Percentiles rank a stretch among this genome's conserved stretches.
Evolutionary conservation across 768 basidiomycete species (phyloP).

Genomic region (Lepiota brunneoincarnata): DNA sequence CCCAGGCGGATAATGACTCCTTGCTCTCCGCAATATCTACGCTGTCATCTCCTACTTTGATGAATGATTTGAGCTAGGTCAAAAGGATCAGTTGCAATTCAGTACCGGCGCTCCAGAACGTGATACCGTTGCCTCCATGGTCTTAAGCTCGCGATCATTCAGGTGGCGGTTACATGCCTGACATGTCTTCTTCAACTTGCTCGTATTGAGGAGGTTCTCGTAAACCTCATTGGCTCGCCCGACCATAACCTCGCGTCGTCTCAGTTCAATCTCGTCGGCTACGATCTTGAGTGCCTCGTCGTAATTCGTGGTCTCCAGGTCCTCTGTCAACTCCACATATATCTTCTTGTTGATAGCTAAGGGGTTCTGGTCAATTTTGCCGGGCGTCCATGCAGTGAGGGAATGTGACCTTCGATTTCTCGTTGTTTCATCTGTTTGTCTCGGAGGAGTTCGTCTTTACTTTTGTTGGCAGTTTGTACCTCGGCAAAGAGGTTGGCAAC

Average conservation of each 20-base stretch:
- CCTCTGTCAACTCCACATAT: conserved; percentile 22
- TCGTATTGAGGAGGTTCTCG: conserved; percentile 50
- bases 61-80: conserved; percentile 4
- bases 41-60: background rate
- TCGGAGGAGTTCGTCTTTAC: conserved; percentile 1
- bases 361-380: background rate
- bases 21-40: conserved; percentile 22
- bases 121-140: conserved; percentile 74
- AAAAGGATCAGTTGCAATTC: background rate
- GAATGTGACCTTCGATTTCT: conserved; percentile 9
- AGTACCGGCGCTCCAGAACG: conserved; percentile 17
- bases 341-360: conserved; percentile 24
- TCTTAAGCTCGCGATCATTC: conserved; percentile 42
- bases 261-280: conserved; percentile 12
- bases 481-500: conserved; percentile 20
- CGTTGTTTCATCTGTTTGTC: conserved; percentile 9
- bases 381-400: background rate
- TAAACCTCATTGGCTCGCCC: conserved; percentile 34
- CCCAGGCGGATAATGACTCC: conserved; percentile 58
- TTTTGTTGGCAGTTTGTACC: conserved; percentile 46
- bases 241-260: background rate
- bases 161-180: conserved; percentile 74
- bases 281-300: conserved; percentile 50
- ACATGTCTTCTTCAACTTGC: conserved; percentile 67
- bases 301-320: conserved; percentile 31